Evolutionary conservation across 2,329 filamentous ascomycete genomes (phyloP), one percentile per base, ranked within the genome.

Genomic region (Beauveria sp.): DNA sequence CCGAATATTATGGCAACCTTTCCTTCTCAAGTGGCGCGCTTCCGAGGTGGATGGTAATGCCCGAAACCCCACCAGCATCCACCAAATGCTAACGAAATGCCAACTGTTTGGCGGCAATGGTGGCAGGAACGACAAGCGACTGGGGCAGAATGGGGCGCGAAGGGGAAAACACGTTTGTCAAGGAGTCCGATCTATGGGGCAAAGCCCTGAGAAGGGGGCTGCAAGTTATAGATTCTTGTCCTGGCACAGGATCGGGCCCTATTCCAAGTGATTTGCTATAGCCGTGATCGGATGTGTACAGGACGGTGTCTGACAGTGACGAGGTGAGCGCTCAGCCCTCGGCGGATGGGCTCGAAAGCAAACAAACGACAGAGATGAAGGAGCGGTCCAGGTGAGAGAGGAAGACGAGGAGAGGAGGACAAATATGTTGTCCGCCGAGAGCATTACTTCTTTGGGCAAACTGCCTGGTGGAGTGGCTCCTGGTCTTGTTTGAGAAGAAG

Each of bases 391-490:
- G 20, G 50, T 28, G 28, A 46, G 5, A 42, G 40, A n/a, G 50
- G 20, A 40, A 30, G 38, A 42, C 26, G 42, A 49, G 30, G 20
- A 43, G 43, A 42, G 12, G 43, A 55, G 58, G 50, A 61, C 58
- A 61, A 61, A 55, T 50, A 49, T 61, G 51, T 50, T 49, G 51
- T 61, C 58, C 45, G 43, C 58, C 51, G 58, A 61, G 58, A 61
- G 58, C 50, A 60, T 60, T 60, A 47, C 58, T 60, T 30, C 42
- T 60, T 60, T 60, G 42, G 58, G 58, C 49, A 55, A 34, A 22
- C 51, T 55, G 28, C 55, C 51, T 61, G 30, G 51, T 50, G 51
- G 51, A 61, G 58, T 55, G 51, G 40, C 45, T 61, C 43, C 51
- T 45, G 45, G 28, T 30, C 51, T 24, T 61, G 51, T 55, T 61